Base-by-base conservation (phyloP, 2,329 filamentous ascomycete genomes). In the Capronia coronata region DNA sequence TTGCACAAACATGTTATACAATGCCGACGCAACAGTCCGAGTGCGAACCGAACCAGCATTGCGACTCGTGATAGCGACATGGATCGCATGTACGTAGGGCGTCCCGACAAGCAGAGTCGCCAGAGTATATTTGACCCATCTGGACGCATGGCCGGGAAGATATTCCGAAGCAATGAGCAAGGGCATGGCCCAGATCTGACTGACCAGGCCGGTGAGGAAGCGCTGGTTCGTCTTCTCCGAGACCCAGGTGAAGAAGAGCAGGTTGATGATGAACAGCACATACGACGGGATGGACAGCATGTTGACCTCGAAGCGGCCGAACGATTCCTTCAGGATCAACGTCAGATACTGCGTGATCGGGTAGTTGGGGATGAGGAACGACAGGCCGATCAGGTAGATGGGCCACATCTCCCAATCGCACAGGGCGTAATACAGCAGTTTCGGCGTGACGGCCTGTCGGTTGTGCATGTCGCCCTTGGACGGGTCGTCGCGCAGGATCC, bases 371-470 rank as follows among this genome's bases (percentile, higher is more conserved):
- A 80, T 77, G 52, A 77, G 75, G 48, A 75, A 73, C 0, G 68
- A 65, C 5, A 80, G 62, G 0, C 77, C 77, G 19, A 78, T 68
- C 34, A 76, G 56, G 54, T 80, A 80, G 11, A 77, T 54, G 0
- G 75, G 75, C 77, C 77, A 83, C 58, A 82, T 68, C 55, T 83
- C 77, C 61, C 75, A 82, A 56, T 83, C 80, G n/a, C 69, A 71
- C 29, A 79, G 55, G 1, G 73, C 71, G 22, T 72, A 68, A 72
- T 74, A 78, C 11, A 80, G 63, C 56, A 75, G 72, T 10, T 53
- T 61, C 1, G 67, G 59, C 0, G 67, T 71, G 1, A 80, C 63
- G 0, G 70, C 72, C 61, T 81, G 68, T 3, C 79, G 72, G 58
- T 81, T 82, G 62, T 81, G 76, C 78, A 83, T 82, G 48, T 73